phyloP scores from a whole-genome alignment of 352 stramenopile species.

The Porosira glacialis region DNA sequence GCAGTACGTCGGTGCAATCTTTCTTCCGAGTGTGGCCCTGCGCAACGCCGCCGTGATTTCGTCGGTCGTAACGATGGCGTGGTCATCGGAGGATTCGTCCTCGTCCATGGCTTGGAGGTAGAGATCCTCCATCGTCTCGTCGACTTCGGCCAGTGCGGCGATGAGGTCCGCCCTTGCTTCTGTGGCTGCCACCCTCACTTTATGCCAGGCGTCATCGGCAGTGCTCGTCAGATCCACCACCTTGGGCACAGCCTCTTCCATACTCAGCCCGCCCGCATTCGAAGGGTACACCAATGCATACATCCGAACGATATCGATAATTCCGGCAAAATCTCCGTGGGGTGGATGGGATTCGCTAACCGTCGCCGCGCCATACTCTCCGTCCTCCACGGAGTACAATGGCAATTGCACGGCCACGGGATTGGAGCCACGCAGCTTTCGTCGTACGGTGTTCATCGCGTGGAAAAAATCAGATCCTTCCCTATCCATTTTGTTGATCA shows the following conservation, averaged over 20 bases:
- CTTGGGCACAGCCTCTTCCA: conserved; percentile 66
- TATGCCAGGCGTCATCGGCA: conserved; percentile 25
- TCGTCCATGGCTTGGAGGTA: conserved; percentile 85
- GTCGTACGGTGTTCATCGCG: conserved; percentile 60
- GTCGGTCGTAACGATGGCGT: conserved; percentile 61
- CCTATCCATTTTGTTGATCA: conserved; percentile 84
- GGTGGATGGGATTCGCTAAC: conserved; percentile 19
- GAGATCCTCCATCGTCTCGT: conserved; percentile 94
- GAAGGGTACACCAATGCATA: conserved; percentile 70
- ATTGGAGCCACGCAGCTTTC: conserved; percentile 68
- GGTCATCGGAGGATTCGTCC: conserved; percentile 7
- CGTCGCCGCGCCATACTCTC: conserved; percentile 42
- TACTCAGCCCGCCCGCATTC: conserved; percentile 22
- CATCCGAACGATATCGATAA: conserved; percentile 84
- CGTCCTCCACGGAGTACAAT: conserved; percentile 51
- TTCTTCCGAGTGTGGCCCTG: conserved; percentile 57
- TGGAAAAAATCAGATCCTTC: conserved; percentile 70
- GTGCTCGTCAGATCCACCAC: conserved; percentile 51
- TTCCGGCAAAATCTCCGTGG: conserved; percentile 79
- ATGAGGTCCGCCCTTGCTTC: conserved; percentile 83
- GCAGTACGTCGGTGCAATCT: conserved; percentile 71
- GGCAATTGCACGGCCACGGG: conserved; percentile 75
- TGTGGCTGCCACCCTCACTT: conserved; percentile 53
- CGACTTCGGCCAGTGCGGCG: conserved; percentile 91
- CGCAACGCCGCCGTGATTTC: conserved; percentile 73